Base-by-base conservation (phyloP, 805 yeast species). In the Ogataea populi-albae region DNA sequence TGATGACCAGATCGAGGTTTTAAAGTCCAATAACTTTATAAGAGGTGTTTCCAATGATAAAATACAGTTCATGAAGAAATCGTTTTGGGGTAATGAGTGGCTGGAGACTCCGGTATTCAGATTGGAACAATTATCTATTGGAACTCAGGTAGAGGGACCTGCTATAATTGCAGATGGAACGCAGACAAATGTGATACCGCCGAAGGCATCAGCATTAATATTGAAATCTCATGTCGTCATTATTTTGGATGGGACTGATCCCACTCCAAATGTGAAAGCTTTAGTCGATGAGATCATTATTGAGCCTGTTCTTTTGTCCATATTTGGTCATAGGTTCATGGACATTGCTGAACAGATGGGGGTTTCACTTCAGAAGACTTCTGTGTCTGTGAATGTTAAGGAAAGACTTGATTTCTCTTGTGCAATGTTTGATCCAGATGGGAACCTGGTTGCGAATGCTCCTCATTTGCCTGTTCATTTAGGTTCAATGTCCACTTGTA, bases 291-390 rank as follows among this genome's bases (percentile, higher is more conserved):
- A 47, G 5, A 45, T 55, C 15, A 50, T 49, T 17, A 62, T 81
- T 24, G 89, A 86, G 47, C 93, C 93, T 1, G 75, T 86, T 22
- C 64, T 79, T 45, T 59, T 86, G 25, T 82, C 94, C 0, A 81
- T 86, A 17, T 86, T 86, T 60, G 81, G 86, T 22, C 88, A 85
- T 57, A 66, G 94, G 41, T 86, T 86, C 57, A 85, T 86, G 91
- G 87, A 86, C 44, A 85, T 86, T 57, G 95, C 95, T 6, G 94
- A 86, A 49, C 91, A 83, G 54, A 86, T 86, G 95, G 91, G 94
- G 24, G 74, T 73, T 23, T 81, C 89, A 4, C 65, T 86, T 37
- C 83, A 84, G 46, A 81, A 82, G 59, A 86, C 93, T 0, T 71
- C 91, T 2, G 87, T 86, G 7, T 79, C 87, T 4, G 83, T 89